Conservation (phyloP, 148 eudicot species). For the Nepenthes mirabilis region DNA sequence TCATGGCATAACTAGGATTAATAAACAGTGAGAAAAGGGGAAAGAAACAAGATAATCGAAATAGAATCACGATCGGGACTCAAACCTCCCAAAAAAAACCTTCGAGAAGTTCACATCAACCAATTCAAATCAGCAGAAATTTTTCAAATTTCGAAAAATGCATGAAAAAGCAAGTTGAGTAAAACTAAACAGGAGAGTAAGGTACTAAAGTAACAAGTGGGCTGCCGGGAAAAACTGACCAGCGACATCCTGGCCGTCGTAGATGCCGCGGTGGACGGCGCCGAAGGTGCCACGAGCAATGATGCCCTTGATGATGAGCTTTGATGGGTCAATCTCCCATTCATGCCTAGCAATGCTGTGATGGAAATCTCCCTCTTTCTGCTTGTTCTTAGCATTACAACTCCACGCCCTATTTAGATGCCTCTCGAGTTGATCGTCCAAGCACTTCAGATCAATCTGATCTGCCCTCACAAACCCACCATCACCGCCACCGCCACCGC, state of each 20-base stretch:
- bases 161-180: too few species aligned
- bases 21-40: too few species aligned
- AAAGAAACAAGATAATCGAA: too few species aligned
- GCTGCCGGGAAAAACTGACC: conserved; percentile 22
- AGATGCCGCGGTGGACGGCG: conserved; percentile 83
- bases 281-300: conserved; percentile 94
- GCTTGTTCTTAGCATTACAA: conserved; percentile 42
- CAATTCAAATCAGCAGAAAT: too few species aligned
- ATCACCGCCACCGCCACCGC: conserved; percentile 12
- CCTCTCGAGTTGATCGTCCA: conserved; percentile 74
- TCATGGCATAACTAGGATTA: too few species aligned
- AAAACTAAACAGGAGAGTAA: too few species aligned
- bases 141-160: too few species aligned
- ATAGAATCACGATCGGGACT: too few species aligned
- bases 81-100: too few species aligned
- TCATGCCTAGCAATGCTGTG: conserved; percentile 24
- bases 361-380: conserved; percentile 8
- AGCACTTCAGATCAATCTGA: conserved; percentile 72
- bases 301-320: conserved; percentile 59
- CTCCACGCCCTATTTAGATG: conserved; percentile 58
- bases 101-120: too few species aligned
- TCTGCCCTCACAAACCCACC: conserved; percentile 74
- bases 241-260: conserved; percentile 75
- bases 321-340: conserved; percentile 85
- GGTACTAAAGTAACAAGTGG: too few species aligned